Evolutionary conservation across 2,329 filamentous ascomycete species (phyloP), one percentile per base, ranked within the genome.

Genomic region (Ophiostoma tasmaniense): DNA sequence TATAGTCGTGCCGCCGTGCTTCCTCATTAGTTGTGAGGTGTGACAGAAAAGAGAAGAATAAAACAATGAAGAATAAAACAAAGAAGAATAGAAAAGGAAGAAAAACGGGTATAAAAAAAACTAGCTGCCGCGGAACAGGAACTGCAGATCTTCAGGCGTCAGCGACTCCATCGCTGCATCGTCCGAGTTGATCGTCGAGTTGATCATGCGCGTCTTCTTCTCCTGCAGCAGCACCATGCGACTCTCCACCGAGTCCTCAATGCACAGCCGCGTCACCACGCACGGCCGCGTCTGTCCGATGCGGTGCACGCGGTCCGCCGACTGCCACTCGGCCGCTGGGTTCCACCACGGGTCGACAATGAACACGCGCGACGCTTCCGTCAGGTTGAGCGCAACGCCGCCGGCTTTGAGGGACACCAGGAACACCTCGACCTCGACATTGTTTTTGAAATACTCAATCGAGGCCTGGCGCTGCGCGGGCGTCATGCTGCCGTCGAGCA

Each of bases 311-410:
- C 91, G 87, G 77, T 99, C 95, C 2, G 95, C 95, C 71, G 91
- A 95, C 80, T 99, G 95, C 95, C 95, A 99, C 80, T 99, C 95
- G 0, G 94, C 94, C n/a, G 93, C 93, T n/a, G 95, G 95, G 74
- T 98, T 98, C 95, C 95, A 99, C 95, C 95, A 62, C 83, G 95
- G 95, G 75, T 99, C 95, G 70, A 98, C 89, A 71, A 98, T 97
- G 78, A 97, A 98, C 11, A 99, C 95, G 66, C 92, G 85, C 1
- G 92, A 96, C 0, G 95, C 95, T 78, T 99, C 95, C 0, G 94
- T 98, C 71, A 99, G 80, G 76, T 99, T 99, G 72, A 99, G 82
- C 0, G 95, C 95, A 0, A 99, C 95, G 76, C 95, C 95, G 55
- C 95, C 95, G 7, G 95, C 95, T 80, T 98, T 98, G 71, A 99